Percentiles rank a stretch among this genome's conserved stretches.
Conservation (phyloP, 106 monocot species). For the Dendrobium catenatum region DNA sequence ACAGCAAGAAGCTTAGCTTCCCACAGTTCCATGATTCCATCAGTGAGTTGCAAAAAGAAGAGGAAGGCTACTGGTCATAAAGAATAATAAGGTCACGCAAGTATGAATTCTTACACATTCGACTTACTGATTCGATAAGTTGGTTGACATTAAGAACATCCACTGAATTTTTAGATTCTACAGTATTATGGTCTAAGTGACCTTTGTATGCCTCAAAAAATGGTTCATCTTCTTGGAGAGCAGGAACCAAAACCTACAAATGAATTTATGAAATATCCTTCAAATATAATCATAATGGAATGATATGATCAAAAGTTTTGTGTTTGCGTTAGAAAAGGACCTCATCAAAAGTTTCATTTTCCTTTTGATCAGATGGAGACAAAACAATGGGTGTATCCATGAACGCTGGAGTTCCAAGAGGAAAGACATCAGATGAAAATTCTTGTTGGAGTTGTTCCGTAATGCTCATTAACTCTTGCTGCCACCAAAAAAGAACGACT, state of each 20-base stretch:
- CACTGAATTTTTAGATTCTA: constrained; percentile 47
- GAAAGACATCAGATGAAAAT: constrained; percentile 74
- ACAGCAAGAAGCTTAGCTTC: not conserved
- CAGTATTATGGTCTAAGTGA: constrained; percentile 44
- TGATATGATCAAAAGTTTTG: not conserved
- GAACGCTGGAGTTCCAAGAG: constrained; percentile 57
- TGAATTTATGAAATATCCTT: not conserved
- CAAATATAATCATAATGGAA: not conserved
- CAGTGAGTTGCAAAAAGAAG: not conserved
- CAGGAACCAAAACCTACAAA: constrained; percentile 44
- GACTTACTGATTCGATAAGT: constrained; percentile 82
- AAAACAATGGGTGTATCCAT: constrained; percentile 53
- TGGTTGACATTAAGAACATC: constrained; percentile 77
- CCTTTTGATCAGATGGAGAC: constrained; percentile 40
- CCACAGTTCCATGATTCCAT: not conserved
- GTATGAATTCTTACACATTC: not conserved
- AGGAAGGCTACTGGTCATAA: not conserved
- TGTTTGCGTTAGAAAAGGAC: constrained; percentile 14
- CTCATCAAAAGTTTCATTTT: constrained; percentile 48
- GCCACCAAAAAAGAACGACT: constrained; percentile 6
- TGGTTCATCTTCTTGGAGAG: constrained; percentile 48
- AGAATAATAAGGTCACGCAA: not conserved
- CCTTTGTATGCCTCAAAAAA: constrained; percentile 37
- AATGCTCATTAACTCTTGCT: constrained; percentile 54
- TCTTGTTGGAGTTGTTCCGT: constrained; percentile 56